These are phyloP conservation scores for Arabis alpina DNA, from an alignment of 345 rosid genomes.

Conservation along the genomic window DNA sequence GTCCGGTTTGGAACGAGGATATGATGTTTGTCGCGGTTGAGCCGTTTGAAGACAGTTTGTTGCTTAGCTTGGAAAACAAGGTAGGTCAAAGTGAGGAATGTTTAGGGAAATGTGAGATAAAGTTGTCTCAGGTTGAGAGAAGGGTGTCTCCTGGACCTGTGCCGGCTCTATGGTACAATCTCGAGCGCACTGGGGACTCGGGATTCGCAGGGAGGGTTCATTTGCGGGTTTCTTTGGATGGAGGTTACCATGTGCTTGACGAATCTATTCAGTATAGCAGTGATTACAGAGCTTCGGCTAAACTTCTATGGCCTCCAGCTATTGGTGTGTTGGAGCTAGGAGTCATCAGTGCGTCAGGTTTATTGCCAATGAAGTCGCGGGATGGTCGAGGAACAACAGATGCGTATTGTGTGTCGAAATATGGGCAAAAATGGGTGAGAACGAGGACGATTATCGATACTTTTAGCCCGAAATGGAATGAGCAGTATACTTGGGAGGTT, in stretches of 20 bases:
- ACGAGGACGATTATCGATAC: slow-evolving; percentile 54
- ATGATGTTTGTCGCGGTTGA: slow-evolving; percentile 50
- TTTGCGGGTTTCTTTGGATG: slow-evolving; percentile 55
- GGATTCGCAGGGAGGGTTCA: slow-evolving; percentile 54
- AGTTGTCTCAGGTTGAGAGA: slow-evolving; percentile 51
- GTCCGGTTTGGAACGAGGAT: slow-evolving; percentile 47
- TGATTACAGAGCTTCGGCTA: slow-evolving; percentile 54
- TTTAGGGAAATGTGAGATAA: slow-evolving; percentile 52
- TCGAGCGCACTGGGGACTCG: slow-evolving; percentile 33
- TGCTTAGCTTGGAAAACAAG: slow-evolving; percentile 46
- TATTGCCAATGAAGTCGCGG: slow-evolving; percentile 54
- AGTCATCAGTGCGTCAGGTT: slow-evolving; percentile 50
- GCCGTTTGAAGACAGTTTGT: slow-evolving; percentile 50
- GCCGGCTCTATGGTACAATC: slow-evolving; percentile 49
- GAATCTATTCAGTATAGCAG: slow-evolving; percentile 61
- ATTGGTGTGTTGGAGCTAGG: slow-evolving; percentile 63
- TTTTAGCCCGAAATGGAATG: slow-evolving; percentile 53
- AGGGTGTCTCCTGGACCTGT: slow-evolving; percentile 41
- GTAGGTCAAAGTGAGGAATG: slow-evolving; percentile 43
- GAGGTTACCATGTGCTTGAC: slow-evolving; percentile 60
- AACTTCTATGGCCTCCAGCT: slow-evolving; percentile 44
- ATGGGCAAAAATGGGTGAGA: slow-evolving; percentile 58
- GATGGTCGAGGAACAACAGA: slow-evolving; percentile 52
- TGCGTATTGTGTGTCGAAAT: slow-evolving; percentile 60
- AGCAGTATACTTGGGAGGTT: slow-evolving; percentile 65